Evolutionary conservation across 495 filamentous ascomycete species (phyloP), one percentile per base, ranked within the genome.

Genomic region (Astrocystis sublimbata): DNA sequence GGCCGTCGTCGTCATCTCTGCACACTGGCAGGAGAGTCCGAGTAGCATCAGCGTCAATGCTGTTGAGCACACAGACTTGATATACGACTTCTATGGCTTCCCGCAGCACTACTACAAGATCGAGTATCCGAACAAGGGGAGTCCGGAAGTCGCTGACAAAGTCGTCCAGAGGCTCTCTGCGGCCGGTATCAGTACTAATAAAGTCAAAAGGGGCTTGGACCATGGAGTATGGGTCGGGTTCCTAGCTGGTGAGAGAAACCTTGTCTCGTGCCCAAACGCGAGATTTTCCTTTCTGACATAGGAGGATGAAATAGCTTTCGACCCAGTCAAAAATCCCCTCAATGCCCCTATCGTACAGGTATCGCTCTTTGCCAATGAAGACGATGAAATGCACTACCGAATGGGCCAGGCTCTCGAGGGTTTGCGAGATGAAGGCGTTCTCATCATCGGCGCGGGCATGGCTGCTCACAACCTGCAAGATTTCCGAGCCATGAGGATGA

Each of bases 61-160:
- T 4, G 83, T 79, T 0, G 84, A 88, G 68, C 73, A 76, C 56
- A 85, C 80, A 5, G 83, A 86, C 62, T 64, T 91, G 68, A 88
- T 91, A 35, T 91, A 92, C 72, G 89, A 91, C 79, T 90, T 87
- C 77, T 85, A 88, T 66, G 86, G 85, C 13, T 91, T 91, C 71
- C 89, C 87, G 0, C 66, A 73, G 13, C 65, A 76, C 42, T 65
- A 65, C 61, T 81, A 82, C 62, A 73, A 80, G 63, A 78, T 83
- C 49, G 81, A 82, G 43, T 91, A 81, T 57, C 88, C 87, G 2
- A 82, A 87, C 59, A 78, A 77, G 7, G 88, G 88, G 5, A 88
- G 83, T 51, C 78, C 74, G 28, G 79, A 83, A 58, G 71, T 92
- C 33, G 85, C 88, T 2, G 64, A 82, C 15, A 81, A 78, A 53